Percentiles rank a stretch among this genome's conserved stretches.
Evolutionary conservation across 176 grass and related monocot genomes (phyloP).

Genomic region (Carex myosuroides): DNA sequence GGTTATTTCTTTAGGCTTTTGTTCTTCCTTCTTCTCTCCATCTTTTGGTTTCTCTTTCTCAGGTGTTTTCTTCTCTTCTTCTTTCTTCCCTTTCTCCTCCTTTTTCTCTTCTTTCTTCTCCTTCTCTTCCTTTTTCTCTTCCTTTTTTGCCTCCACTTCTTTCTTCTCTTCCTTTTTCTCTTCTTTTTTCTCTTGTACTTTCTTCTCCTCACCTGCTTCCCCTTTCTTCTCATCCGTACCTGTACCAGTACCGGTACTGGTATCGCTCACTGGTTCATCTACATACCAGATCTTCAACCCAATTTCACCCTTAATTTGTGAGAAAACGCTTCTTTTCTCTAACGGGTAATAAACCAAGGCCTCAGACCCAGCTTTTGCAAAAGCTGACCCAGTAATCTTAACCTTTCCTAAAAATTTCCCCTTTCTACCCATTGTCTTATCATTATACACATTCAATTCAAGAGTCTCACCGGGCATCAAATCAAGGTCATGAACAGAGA

Average conservation of each 20-base stretch:
- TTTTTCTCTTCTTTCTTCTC: slow-evolving; percentile 50
- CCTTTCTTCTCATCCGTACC: not conserved
- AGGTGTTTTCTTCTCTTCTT: slow-evolving; percentile 16
- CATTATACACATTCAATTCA: slow-evolving; percentile 97
- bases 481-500: slow-evolving; percentile 59
- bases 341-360: slow-evolving; percentile 83
- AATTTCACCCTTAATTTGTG: slow-evolving; percentile 95
- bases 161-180: slow-evolving; percentile 46
- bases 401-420: slow-evolving; percentile 93
- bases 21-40: slow-evolving; percentile 26
- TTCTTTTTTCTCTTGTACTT: slow-evolving; percentile 42
- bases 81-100: slow-evolving; percentile 43
- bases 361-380: slow-evolving; percentile 54
- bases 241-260: slow-evolving; percentile 7
- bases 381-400: slow-evolving; percentile 51
- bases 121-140: slow-evolving; percentile 42
- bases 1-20: slow-evolving; percentile 34
- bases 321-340: slow-evolving; percentile 95
- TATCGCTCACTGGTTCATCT: slow-evolving; percentile 34
- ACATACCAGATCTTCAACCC: slow-evolving; percentile 78
- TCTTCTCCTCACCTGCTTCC: slow-evolving; percentile 18
- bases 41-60: slow-evolving; percentile 17
- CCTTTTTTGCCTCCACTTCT: slow-evolving; percentile 31
- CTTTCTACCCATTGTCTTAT: slow-evolving; percentile 63
- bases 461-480: slow-evolving; percentile 52